Conservation (phyloP, 2,329 filamentous ascomycete genomes). For the Mariannaea elegans region DNA sequence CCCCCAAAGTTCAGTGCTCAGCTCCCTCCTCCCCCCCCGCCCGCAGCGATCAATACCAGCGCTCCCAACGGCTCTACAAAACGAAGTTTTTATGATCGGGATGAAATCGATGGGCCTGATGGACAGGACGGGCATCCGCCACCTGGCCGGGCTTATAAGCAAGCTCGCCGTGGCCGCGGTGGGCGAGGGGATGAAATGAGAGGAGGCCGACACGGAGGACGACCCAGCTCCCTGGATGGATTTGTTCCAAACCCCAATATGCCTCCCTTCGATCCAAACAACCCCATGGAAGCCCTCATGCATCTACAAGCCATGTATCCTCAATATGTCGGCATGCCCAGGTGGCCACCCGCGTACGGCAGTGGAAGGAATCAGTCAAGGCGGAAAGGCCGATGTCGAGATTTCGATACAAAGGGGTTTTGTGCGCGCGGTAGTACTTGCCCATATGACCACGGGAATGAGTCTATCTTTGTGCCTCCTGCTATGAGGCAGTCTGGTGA, state of each 20-base stretch:
- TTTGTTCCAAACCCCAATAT: constrained; percentile 39
- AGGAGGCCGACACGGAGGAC: constrained; percentile 28
- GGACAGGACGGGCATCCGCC: constrained; percentile 37
- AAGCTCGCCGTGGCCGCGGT: constrained; percentile 60
- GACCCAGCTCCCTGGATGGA: constrained; percentile 19
- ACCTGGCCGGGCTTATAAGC: constrained; percentile 64
- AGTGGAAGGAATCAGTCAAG: constrained; percentile 42
- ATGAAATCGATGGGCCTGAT: constrained; percentile 29
- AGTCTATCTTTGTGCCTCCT: constrained; percentile 53
- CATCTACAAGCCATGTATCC: constrained; percentile 68
- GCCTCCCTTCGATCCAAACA: constrained; percentile 64
- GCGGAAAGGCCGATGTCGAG: constrained; percentile 65
- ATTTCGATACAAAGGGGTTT: constrained; percentile 78
- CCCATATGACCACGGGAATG: constrained; percentile 72
- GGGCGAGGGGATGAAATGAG: constrained; percentile 37
- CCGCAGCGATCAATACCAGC: constrained; percentile 27
- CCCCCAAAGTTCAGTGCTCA: constrained; percentile 43
- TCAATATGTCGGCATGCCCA: constrained; percentile 51
- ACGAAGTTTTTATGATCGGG: constrained; percentile 47
- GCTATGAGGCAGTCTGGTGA: constrained; percentile 28
- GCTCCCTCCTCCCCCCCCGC: constrained; percentile 16
- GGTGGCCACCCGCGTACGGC: constrained; percentile 45
- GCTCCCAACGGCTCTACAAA: constrained; percentile 43
- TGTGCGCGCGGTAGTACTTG: constrained; percentile 75
- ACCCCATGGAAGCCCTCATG: constrained; percentile 69